phyloP scores from a whole-genome alignment of 164 flowering plant genomes.

The Buxus sempervirens region DNA sequence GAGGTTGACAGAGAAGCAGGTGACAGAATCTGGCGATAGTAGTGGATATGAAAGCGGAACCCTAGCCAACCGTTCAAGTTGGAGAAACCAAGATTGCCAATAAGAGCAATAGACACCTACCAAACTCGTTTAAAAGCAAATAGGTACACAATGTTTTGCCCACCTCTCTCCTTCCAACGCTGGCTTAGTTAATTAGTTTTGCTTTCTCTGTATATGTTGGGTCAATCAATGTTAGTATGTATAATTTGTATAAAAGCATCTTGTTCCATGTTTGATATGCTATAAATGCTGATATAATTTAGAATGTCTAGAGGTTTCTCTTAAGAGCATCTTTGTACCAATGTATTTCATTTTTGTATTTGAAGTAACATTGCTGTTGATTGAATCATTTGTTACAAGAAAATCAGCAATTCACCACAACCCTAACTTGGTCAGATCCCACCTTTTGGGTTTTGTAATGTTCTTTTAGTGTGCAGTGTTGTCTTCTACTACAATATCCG shows the following conservation, averaged over 20 bases:
- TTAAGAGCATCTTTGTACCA: too few relatives aligned
- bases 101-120: slow-evolving; percentile 18
- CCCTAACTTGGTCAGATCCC: too few relatives aligned
- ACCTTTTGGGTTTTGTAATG: too few relatives aligned
- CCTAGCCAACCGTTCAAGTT: slow-evolving; percentile 33
- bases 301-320: too few relatives aligned
- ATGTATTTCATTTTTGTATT: too few relatives aligned
- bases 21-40: slow-evolving; percentile 70
- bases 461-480: too few relatives aligned
- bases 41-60: slow-evolving; percentile 68
- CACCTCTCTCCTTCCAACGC: background rate
- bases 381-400: too few relatives aligned
- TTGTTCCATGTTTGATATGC: background rate
- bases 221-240: background rate
- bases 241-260: slow-evolving; percentile 1
- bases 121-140: slow-evolving; percentile 1
- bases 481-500: too few relatives aligned
- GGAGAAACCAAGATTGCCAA: slow-evolving; percentile 39
- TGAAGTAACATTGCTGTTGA: too few relatives aligned
- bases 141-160: background rate
- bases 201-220: background rate
- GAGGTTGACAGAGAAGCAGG: slow-evolving; percentile 41
- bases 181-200: background rate
- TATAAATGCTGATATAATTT: too few relatives aligned
- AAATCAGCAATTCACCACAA: too few relatives aligned